These are phyloP conservation scores for Hepatocystis sp. DNA, from an alignment of 169 alveolate species.

Conservation along the genomic window DNA sequence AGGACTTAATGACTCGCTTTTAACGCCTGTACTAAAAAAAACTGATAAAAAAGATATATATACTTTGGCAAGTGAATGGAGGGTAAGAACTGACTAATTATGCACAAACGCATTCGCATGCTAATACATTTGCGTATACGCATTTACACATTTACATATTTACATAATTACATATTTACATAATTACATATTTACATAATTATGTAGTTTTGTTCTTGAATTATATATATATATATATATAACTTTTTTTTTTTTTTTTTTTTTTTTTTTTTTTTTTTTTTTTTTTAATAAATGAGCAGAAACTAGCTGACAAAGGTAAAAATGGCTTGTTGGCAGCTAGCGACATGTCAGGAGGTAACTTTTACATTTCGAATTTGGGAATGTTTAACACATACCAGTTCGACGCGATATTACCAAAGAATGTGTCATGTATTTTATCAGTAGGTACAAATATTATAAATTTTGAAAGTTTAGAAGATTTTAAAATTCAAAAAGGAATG, in stretches of 20 bases:
- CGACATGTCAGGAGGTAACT: constrained; percentile 90
- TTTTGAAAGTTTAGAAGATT: constrained; percentile 77
- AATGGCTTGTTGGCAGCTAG: constrained; percentile 83
- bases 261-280: constrained; percentile 10
- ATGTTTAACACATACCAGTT: constrained; percentile 90
- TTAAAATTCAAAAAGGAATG: constrained; percentile 82
- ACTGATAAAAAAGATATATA: constrained; percentile 69
- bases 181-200: too few species aligned
- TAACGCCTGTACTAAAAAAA: constrained; percentile 79
- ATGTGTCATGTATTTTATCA: constrained; percentile 90
- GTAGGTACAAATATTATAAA: constrained; percentile 85
- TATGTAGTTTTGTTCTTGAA: too few species aligned
- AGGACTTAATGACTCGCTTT: constrained; percentile 73
- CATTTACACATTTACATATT: neutral
- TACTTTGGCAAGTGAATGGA: constrained; percentile 78
- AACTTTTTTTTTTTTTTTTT: too few species aligned
- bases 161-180: neutral
- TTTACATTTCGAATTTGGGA: constrained; percentile 92
- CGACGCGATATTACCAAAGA: constrained; percentile 90
- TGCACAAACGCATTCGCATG: too few species aligned
- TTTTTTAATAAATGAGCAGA: constrained; percentile 57
- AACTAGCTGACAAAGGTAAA: constrained; percentile 89
- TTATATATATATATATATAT: too few species aligned
- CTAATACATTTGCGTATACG: neutral
- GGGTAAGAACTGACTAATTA: constrained; percentile 36